A percentile compares a stretch with the other conserved stretches of the same genome.
Conservation (phyloP, 768 basidiomycete genomes). For the Lactifluus pinguis region DNA sequence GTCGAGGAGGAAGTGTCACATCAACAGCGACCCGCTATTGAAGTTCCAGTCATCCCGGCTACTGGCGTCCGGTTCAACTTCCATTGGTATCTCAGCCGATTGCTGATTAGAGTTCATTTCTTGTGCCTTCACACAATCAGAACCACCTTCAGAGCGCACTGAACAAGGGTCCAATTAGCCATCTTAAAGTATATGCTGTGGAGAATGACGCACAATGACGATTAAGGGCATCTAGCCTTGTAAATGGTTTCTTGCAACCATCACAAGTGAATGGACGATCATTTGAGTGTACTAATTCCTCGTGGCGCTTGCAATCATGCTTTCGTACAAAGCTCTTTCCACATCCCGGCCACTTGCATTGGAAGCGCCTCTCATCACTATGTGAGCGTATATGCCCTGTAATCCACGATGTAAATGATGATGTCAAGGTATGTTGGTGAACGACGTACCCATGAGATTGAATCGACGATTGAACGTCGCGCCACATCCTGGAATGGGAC, state of each 20-base stretch:
- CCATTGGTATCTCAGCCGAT: background rate
- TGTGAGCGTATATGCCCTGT: constrained; percentile 89
- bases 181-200: background rate
- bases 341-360: constrained; percentile 92
- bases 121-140: constrained; percentile 54
- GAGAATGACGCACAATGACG: constrained; percentile 56
- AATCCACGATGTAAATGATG: background rate
- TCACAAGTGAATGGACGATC: constrained; percentile 89
- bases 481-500: constrained; percentile 91
- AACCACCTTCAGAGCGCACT: constrained; percentile 79
- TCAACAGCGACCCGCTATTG: background rate
- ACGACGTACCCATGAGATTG: constrained; percentile 71
- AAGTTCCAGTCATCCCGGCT: constrained; percentile 5
- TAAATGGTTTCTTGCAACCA: constrained; percentile 89
- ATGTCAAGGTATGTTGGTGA: background rate
- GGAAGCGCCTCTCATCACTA: constrained; percentile 90
- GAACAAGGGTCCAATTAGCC: background rate
- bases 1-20: background rate
- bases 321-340: constrained; percentile 90
- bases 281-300: constrained; percentile 89
- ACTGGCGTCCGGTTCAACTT: background rate
- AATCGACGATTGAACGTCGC: constrained; percentile 96
- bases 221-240: constrained; percentile 90
- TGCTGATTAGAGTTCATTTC: constrained; percentile 20
- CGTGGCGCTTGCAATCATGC: constrained; percentile 95